These are phyloP conservation scores for Botryotinia convoluta DNA, from an alignment of 2,329 filamentous ascomycete species.

Conservation along the genomic window DNA sequence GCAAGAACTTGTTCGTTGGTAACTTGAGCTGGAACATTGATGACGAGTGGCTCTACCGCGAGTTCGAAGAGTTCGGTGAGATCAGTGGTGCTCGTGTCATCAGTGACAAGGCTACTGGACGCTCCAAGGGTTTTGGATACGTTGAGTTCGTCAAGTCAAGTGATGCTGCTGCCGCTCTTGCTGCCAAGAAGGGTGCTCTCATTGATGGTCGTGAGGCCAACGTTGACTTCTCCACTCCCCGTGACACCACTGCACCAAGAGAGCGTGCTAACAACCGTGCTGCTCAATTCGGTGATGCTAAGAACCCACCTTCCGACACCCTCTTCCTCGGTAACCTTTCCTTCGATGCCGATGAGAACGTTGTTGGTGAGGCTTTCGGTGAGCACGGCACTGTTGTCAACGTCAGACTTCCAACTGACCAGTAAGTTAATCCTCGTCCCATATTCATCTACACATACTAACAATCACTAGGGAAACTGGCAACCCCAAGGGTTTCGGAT, in stretches of 20 bases:
- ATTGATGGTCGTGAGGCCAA: conserved; percentile 67
- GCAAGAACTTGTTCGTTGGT: conserved; percentile 67
- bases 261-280: conserved; percentile 52
- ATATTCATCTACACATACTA: conserved; percentile 30
- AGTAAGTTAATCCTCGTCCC: conserved; percentile 36
- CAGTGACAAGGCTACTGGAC: conserved; percentile 63
- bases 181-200: conserved; percentile 61
- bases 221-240: conserved; percentile 66
- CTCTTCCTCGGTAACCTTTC: conserved; percentile 71
- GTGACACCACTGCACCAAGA: conserved; percentile 48
- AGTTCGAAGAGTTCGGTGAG: conserved; percentile 68
- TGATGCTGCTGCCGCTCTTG: conserved; percentile 61
- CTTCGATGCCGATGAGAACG: conserved; percentile 65
- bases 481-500: conserved; percentile 70
- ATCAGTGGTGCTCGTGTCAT: conserved; percentile 63
- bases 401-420: conserved; percentile 69
- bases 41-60: conserved; percentile 66
- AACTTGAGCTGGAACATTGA: conserved; percentile 75
- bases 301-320: conserved; percentile 63
- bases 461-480: conserved; percentile 52
- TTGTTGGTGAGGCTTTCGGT: conserved; percentile 61
- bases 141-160: conserved; percentile 63
- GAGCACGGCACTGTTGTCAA: conserved; percentile 61
- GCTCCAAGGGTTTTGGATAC: conserved; percentile 72
- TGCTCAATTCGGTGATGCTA: conserved; percentile 59